Base-by-base conservation (phyloP, 495 filamentous ascomycete species). In the Penicillium robsamsonii region DNA sequence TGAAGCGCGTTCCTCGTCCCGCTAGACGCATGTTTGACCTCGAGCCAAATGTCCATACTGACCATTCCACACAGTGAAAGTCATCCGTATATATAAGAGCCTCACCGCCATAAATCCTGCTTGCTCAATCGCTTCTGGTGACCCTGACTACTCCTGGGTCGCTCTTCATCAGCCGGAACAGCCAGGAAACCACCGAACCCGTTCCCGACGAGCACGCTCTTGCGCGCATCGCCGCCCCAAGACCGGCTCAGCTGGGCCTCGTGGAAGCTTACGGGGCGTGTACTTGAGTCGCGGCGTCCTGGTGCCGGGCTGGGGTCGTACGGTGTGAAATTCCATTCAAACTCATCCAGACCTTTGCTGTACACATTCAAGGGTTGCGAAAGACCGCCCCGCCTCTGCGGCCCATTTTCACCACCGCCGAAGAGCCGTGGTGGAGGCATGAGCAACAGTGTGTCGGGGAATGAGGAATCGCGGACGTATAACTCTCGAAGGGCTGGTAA, bases 391-490 rank as follows among this genome's bases (percentile, higher is more conserved):
- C 64, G 59, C n/a, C 62, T 55, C 58, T 65, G 72, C 31, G 64
- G 70, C 4, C 77, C 66, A 18, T 42, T 59, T 15, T 71, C 64
- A 31, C 69, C 60, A 22, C 69, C 63, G 11, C 62, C 63, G 51
- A 70, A 70, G 13, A 78, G 62, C 24, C 72, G 61, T 5, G 65
- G 70, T 0, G 89, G 88, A 0, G 84, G 85, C 1, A 84, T 79
- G 2, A 91, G 78, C 24, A 89, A 83, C 18, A 96, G 77, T 0
- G 75, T 74, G 38, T 95, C 90, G 22, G 90, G 83, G 67, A 97
- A 96, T 53, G 80, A 72, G 10, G 86, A 75, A 62, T 96, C 91
- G 10, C 90, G 88, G 40, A 96, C 94, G 70, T 95, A 97, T 25
- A 97, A 78, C 18, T 84, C 78, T 6, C 72, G 75, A 2, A 98